Conservation (phyloP, 768 basidiomycete species). For the Boletus insuetus region DNA sequence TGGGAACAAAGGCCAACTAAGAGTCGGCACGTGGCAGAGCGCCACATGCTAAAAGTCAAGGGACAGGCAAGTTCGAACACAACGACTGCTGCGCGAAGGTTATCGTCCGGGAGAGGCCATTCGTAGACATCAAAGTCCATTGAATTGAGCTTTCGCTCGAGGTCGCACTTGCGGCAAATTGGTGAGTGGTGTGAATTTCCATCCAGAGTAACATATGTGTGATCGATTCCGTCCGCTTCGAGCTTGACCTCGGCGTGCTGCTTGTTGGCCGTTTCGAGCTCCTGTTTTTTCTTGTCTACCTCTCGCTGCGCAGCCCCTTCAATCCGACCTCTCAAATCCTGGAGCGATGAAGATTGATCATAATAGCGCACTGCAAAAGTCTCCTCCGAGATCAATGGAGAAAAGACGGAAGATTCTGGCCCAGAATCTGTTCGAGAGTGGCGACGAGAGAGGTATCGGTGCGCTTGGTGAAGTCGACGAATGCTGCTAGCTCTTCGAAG, state of each 20-base stretch:
- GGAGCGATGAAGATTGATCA: constrained; percentile 11
- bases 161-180: constrained; percentile 23
- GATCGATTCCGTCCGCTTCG: neutral
- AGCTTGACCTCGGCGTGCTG: neutral
- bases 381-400: constrained; percentile 4
- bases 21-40: constrained; percentile 21
- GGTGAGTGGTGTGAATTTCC: neutral
- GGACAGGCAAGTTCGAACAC: constrained; percentile 46
- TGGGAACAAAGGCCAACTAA: constrained; percentile 34
- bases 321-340: constrained; percentile 27
- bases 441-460: constrained; percentile 31
- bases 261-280: constrained; percentile 25
- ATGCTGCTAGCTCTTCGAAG: constrained; percentile 32
- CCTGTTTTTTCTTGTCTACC: constrained; percentile 19
- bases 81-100: constrained; percentile 17
- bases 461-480: constrained; percentile 25
- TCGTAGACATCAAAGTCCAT: constrained; percentile 39
- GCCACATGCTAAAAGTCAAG: constrained; percentile 38
- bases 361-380: constrained; percentile 38
- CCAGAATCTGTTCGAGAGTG: constrained; percentile 9
- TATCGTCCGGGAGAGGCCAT: constrained; percentile 43
- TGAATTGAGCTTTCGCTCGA: constrained; percentile 3
- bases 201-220: neutral
- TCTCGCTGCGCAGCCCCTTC: constrained; percentile 22
- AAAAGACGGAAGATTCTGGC: constrained; percentile 33